A percentile compares a stretch with the other conserved stretches of the same genome.
Conservation (phyloP, 139 green algal species). For the Eudorina sp. region DNA sequence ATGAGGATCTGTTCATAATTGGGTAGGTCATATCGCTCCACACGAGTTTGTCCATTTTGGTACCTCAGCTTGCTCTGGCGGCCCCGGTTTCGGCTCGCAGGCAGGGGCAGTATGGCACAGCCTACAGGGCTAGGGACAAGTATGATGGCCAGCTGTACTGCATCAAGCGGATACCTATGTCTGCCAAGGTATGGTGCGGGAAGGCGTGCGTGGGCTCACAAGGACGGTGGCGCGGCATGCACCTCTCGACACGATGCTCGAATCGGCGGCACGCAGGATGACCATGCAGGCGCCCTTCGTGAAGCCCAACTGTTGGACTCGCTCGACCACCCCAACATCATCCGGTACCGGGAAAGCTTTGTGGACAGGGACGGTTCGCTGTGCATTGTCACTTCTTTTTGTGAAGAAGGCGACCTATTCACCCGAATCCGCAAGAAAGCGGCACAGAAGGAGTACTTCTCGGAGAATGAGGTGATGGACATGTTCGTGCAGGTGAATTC, state of each 20-base stretch:
- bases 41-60: not conserved
- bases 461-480: slow-evolving; percentile 77
- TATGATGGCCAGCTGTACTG: slow-evolving; percentile 64
- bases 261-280: slow-evolving; percentile 54
- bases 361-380: slow-evolving; percentile 67
- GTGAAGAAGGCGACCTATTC: slow-evolving; percentile 73
- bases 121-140: slow-evolving; percentile 57
- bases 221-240: not conserved
- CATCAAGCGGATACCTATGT: slow-evolving; percentile 72
- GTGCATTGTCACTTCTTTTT: slow-evolving; percentile 73
- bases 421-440: slow-evolving; percentile 48
- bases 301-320: slow-evolving; percentile 70
- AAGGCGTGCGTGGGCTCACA: too few relatives aligned
- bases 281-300: slow-evolving; percentile 57
- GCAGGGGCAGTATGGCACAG: slow-evolving; percentile 53
- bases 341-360: slow-evolving; percentile 73
- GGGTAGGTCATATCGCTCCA: slow-evolving; percentile 20
- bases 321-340: slow-evolving; percentile 77
- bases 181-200: slow-evolving; percentile 61
- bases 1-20: slow-evolving; percentile 15
- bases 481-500: slow-evolving; percentile 75
- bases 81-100: not conserved
- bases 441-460: slow-evolving; percentile 59
- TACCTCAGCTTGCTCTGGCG: not conserved
- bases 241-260: not conserved